Evolutionary conservation across 208 protist genomes (phyloP).

Genomic region (Crithidia thermophila): DNA sequence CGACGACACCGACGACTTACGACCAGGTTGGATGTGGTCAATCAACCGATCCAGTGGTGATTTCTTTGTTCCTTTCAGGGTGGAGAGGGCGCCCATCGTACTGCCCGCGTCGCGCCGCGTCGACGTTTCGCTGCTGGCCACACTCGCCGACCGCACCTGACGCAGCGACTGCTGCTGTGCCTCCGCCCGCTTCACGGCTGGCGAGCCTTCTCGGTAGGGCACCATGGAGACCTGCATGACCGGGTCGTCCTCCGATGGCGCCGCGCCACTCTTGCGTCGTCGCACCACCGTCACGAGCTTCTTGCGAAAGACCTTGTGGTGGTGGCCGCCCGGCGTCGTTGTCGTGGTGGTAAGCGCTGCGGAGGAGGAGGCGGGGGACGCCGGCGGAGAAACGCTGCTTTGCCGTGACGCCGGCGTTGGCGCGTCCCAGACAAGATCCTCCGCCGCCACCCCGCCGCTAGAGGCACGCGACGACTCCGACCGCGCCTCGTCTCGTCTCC

Average conservation of each 20-base stretch:
- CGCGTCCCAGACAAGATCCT: slow-evolving; percentile 26
- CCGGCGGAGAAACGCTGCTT: slow-evolving; percentile 4
- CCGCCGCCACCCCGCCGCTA: slow-evolving; percentile 25
- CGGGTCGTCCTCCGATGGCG: slow-evolving; percentile 40
- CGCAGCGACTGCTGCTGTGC: not conserved
- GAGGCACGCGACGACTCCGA: slow-evolving; percentile 14
- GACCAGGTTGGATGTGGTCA: slow-evolving; percentile 24
- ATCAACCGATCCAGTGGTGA: slow-evolving; percentile 39
- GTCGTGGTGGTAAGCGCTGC: not conserved
- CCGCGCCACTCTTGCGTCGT: slow-evolving; percentile 21
- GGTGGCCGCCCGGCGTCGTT: slow-evolving; percentile 14
- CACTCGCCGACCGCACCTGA: not conserved
- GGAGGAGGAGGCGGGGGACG: slow-evolving; percentile 2
- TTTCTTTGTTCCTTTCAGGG: not conserved
- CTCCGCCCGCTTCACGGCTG: slow-evolving; percentile 15
- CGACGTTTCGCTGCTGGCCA: not conserved
- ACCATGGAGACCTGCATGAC: slow-evolving; percentile 43
- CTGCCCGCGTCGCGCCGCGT: not conserved
- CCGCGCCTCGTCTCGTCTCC: not conserved
- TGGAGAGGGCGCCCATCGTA: slow-evolving; percentile 8
- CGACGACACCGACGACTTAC: not conserved
- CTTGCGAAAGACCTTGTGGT: slow-evolving; percentile 51
- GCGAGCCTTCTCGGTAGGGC: slow-evolving; percentile 27
- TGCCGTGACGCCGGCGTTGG: not conserved
- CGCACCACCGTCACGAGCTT: slow-evolving; percentile 59